Evolutionary conservation across 1,139 yeast genomes (phyloP).

Genomic region (Lodderomyces margitis): DNA sequence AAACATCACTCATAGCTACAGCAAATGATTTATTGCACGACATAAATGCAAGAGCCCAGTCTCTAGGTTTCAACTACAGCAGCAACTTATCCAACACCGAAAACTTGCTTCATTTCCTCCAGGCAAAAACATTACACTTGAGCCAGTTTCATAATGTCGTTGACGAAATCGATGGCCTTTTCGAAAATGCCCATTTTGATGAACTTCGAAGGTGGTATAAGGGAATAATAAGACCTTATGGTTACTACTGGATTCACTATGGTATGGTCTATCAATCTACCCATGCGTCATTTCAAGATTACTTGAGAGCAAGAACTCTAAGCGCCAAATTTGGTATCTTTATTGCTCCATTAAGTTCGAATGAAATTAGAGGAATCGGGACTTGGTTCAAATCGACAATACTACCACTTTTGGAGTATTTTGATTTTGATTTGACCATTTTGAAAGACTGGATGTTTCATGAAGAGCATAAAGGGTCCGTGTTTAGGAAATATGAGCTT

Average conservation of each 20-base stretch:
- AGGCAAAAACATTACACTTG: constrained; percentile 24
- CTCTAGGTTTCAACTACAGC: constrained; percentile 7
- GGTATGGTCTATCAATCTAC: constrained; percentile 18
- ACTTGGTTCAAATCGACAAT: constrained; percentile 32
- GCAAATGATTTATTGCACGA: constrained; percentile 20
- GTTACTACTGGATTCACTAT: constrained; percentile 30
- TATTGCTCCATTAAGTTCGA: constrained; percentile 23
- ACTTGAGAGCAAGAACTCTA: constrained; percentile 14
- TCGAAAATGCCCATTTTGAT: constrained; percentile 16
- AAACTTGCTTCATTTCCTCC: constrained; percentile 21
- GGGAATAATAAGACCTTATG: constrained; percentile 30
- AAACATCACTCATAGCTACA: constrained; percentile 13
- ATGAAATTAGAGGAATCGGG: constrained; percentile 17
- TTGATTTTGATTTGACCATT: constrained; percentile 23
- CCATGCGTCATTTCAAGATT: constrained; percentile 16
- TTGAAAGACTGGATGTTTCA: constrained; percentile 28
- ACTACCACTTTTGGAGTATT: constrained; percentile 27
- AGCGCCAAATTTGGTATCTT: constrained; percentile 22
- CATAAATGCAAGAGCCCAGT: constrained; percentile 8
- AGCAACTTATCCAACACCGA: constrained; percentile 5
- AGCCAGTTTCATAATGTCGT: constrained; percentile 22
- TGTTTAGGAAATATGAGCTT: constrained; percentile 19
- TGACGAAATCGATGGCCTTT: constrained; percentile 18
- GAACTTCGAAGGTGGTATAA: constrained; percentile 29
- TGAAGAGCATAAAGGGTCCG: constrained; percentile 8